Percentiles rank a stretch among this genome's conserved stretches.
phyloP scores from a whole-genome alignment of 345 rosid species.

The Eucalyptus shirleyi region DNA sequence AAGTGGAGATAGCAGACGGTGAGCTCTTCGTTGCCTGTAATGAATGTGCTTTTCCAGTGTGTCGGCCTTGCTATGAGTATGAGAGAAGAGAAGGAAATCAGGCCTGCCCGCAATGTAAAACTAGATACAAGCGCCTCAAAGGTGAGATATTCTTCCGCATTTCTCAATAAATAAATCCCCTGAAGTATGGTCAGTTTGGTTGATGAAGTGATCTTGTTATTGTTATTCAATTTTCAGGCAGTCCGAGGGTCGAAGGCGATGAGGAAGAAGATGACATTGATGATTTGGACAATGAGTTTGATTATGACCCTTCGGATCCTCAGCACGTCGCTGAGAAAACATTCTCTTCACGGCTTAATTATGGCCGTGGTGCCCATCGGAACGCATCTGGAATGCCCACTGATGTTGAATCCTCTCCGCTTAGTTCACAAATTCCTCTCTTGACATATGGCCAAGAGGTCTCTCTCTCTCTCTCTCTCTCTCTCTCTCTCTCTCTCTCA shows the following conservation, averaged over 20 bases:
- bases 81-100: conserved; percentile 96
- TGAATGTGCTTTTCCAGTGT: conserved; percentile 98
- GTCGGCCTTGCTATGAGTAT: conserved; percentile 88
- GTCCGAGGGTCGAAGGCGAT: conserved; percentile 93
- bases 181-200: background rate
- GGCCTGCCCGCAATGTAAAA: conserved; percentile 97
- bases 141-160: conserved; percentile 26
- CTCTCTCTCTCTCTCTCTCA: background rate
- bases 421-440: conserved; percentile 66
- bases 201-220: background rate
- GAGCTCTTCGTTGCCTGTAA: conserved; percentile 96
- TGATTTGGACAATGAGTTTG: conserved; percentile 88
- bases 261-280: conserved; percentile 94
- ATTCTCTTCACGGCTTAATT: background rate
- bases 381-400: conserved; percentile 23
- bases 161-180: background rate
- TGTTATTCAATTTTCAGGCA: conserved; percentile 30
- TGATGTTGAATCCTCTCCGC: conserved; percentile 68
- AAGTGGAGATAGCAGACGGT: conserved; percentile 54
- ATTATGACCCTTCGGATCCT: conserved; percentile 51
- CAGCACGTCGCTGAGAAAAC: conserved; percentile 37
- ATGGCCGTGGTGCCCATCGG: conserved; percentile 25
- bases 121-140: conserved; percentile 78
- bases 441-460: conserved; percentile 92
- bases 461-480: background rate